phyloP scores from a whole-genome alignment of 2,329 filamentous ascomycete species.

The Clarireedia homoeocarpa region DNA sequence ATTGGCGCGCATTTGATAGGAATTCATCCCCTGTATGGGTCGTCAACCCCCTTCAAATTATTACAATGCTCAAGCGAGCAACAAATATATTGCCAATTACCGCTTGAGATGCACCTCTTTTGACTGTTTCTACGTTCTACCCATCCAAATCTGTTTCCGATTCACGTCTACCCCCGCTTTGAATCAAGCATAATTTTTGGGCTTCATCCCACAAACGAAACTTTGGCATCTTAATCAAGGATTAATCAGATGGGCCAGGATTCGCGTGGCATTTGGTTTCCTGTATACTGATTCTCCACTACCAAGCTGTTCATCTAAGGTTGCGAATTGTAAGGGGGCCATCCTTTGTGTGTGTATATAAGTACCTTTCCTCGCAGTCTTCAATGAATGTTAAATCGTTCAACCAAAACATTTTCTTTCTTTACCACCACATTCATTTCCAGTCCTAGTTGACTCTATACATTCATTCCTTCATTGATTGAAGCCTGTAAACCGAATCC shows the following conservation, averaged over 20 bases:
- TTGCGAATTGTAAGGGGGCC: neutral
- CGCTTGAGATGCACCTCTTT: neutral
- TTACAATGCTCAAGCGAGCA: neutral
- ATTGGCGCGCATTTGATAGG: neutral
- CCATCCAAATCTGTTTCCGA: neutral
- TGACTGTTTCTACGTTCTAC: neutral
- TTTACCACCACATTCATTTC: constrained; percentile 9
- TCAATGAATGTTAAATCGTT: neutral
- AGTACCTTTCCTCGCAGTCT: constrained; percentile 1
- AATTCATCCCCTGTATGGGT: neutral
- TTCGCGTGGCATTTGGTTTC: neutral
- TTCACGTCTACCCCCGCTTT: neutral
- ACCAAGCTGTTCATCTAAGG: neutral
- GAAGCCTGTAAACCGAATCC: neutral
- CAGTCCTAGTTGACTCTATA: constrained; percentile 5
- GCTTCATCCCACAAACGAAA: neutral
- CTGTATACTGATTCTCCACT: neutral
- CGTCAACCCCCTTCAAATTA: neutral
- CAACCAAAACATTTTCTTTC: constrained; percentile 3
- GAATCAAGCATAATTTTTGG: neutral
- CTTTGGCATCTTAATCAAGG: neutral
- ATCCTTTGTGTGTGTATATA: neutral
- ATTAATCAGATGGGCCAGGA: neutral
- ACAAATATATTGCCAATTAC: constrained; percentile 7
- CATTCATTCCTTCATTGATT: constrained; percentile 8